Percentiles rank a stretch among this genome's conserved stretches.
Conservation (phyloP, 352 stramenopile genomes). For the Pythium aphanidermatum region DNA sequence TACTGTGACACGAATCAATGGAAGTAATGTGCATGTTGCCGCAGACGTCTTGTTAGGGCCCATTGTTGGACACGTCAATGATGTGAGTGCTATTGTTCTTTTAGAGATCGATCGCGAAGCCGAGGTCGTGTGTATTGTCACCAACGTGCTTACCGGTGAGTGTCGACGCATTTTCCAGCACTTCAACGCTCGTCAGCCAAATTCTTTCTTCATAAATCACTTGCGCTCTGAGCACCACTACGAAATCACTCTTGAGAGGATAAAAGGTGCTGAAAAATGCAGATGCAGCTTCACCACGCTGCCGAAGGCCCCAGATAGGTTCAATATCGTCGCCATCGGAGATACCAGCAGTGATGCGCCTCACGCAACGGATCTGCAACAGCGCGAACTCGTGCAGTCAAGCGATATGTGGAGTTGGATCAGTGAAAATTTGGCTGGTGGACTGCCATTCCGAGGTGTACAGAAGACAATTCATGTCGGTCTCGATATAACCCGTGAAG, state of each 20-base stretch:
- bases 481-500: too few species aligned
- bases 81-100: constrained; percentile 44
- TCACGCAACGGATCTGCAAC: constrained; percentile 4
- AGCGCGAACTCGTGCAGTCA: too few species aligned
- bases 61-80: constrained; percentile 66
- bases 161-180: constrained; percentile 39
- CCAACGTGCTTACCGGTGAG: constrained; percentile 43
- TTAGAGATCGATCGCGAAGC: constrained; percentile 57
- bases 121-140: constrained; percentile 46
- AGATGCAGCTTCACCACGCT: constrained; percentile 47
- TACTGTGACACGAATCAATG: constrained; percentile 15
- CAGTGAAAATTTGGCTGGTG: constrained; percentile 12
- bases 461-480: constrained; percentile 25
- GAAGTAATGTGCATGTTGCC: constrained; percentile 1
- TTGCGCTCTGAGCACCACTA: constrained; percentile 55
- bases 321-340: constrained; percentile 33
- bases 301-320: constrained; percentile 18
- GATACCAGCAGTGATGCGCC: neutral
- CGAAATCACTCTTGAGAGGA: constrained; percentile 30
- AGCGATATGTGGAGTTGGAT: constrained; percentile 17
- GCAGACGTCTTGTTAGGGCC: constrained; percentile 49
- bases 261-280: constrained; percentile 32
- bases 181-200: constrained; percentile 34
- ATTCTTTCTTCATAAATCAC: constrained; percentile 63
- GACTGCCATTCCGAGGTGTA: constrained; percentile 11